These are phyloP conservation scores for Blastocystis sp. DNA, from an alignment of 352 stramenopile genomes.

Conservation along the genomic window DNA sequence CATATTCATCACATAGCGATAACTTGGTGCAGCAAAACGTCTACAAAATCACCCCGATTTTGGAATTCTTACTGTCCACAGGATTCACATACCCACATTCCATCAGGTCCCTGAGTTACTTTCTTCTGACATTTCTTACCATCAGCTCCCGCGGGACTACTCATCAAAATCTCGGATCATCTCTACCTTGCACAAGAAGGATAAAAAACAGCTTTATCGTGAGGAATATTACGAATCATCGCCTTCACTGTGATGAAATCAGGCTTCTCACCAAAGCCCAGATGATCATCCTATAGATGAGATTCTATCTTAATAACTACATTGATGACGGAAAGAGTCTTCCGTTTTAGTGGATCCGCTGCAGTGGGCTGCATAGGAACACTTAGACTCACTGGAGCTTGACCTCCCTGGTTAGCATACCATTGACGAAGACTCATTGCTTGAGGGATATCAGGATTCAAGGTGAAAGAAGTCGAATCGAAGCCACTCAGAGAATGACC, in stretches of 20 bases:
- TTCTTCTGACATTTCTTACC: conserved; percentile 62
- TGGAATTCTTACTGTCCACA: neutral
- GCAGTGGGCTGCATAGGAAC: neutral
- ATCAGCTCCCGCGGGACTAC: conserved; percentile 1
- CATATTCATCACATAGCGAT: conserved; percentile 48
- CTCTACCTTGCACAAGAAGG: conserved; percentile 9
- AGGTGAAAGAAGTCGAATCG: conserved; percentile 21
- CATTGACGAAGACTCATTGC: neutral
- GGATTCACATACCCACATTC: conserved; percentile 28
- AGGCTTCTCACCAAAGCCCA: conserved; percentile 22
- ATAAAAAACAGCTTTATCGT: conserved; percentile 29
- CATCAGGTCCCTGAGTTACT: conserved; percentile 15
- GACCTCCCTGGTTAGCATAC: neutral
- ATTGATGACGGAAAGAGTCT: conserved; percentile 17
- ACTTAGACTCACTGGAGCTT: conserved; percentile 13
- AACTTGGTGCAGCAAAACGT: neutral
- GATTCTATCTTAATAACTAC: neutral
- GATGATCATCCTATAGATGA: conserved; percentile 33
- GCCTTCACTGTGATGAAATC: conserved; percentile 59
- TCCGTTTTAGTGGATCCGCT: conserved; percentile 12
- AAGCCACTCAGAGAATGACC: conserved; percentile 43
- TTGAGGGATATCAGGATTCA: conserved; percentile 33
- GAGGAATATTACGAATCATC: conserved; percentile 49
- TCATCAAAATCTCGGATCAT: neutral
- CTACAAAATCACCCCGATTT: neutral